These are phyloP conservation scores for Proliferodiscus dingleyae DNA, from an alignment of 2,329 filamentous ascomycete species.

Conservation along the genomic window DNA sequence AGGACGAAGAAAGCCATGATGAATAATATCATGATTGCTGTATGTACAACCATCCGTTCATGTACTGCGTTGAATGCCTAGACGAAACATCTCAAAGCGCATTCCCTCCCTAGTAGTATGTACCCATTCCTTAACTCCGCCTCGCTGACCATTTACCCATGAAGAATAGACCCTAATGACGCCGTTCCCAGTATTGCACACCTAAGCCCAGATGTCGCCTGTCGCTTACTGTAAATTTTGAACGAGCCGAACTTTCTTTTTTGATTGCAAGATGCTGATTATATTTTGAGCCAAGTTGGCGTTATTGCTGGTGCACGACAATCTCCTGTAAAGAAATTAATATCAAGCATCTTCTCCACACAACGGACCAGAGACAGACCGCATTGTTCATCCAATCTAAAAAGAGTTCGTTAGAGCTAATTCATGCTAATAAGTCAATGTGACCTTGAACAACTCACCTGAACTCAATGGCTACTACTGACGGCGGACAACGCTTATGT, in stretches of 20 bases:
- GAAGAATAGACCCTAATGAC: constrained; percentile 5
- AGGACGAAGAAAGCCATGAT: constrained; percentile 4
- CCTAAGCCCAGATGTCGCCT: constrained; percentile 2
- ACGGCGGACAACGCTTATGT: constrained; percentile 49
- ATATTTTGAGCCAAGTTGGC: constrained; percentile 21
- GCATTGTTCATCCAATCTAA: constrained; percentile 28
- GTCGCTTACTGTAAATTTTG: not conserved
- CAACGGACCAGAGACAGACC: constrained; percentile 15
- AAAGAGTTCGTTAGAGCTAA: constrained; percentile 11
- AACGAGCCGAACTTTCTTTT: constrained; percentile 1
- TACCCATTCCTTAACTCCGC: constrained; percentile 14
- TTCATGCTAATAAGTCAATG: not conserved
- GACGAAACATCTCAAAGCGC: constrained; percentile 2
- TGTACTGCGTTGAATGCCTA: not conserved
- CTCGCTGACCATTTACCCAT: constrained; percentile 3
- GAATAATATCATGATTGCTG: constrained; percentile 7
- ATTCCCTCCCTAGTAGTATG: constrained; percentile 1
- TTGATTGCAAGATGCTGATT: constrained; percentile 1
- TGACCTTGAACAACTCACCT: constrained; percentile 17
- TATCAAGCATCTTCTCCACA: not conserved
- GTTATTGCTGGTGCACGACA: constrained; percentile 22
- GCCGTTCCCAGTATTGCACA: constrained; percentile 6
- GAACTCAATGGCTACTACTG: constrained; percentile 38
- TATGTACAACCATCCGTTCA: constrained; percentile 11
- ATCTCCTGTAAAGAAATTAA: constrained; percentile 16